Conservation (phyloP, 768 basidiomycete genomes). For the Amanita polypyramis region DNA sequence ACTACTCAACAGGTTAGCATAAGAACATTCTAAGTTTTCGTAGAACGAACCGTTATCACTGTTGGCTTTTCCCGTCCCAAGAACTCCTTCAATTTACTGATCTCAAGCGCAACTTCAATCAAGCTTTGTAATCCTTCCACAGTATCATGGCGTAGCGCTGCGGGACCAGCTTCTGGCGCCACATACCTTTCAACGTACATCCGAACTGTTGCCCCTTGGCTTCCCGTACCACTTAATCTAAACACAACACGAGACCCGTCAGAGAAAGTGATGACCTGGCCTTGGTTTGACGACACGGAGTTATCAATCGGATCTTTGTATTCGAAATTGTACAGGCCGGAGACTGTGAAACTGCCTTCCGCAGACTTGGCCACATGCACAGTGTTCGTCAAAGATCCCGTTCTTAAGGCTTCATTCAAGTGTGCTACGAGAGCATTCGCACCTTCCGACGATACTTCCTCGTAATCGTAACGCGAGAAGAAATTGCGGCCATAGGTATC, state of each 20-base stretch:
- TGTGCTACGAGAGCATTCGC: slow-evolving; percentile 78
- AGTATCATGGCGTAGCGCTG: slow-evolving; percentile 64
- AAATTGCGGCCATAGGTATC: slow-evolving; percentile 90
- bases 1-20: not conserved
- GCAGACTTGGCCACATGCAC: slow-evolving; percentile 59
- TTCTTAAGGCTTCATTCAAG: slow-evolving; percentile 61
- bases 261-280: slow-evolving; percentile 82
- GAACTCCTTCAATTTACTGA: slow-evolving; percentile 80
- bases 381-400: slow-evolving; percentile 57
- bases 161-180: slow-evolving; percentile 52
- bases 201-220: slow-evolving; percentile 91
- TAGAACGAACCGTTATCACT: slow-evolving; percentile 76
- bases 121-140: slow-evolving; percentile 88
- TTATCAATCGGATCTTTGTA: slow-evolving; percentile 99
- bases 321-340: slow-evolving; percentile 75
- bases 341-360: slow-evolving; percentile 64
- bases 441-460: slow-evolving; percentile 88
- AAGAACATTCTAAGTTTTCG: not conserved
- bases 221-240: slow-evolving; percentile 92
- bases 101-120: slow-evolving; percentile 87
- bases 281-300: slow-evolving; percentile 90
- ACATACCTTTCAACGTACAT: slow-evolving; percentile 95
- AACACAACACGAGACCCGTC: slow-evolving; percentile 95
- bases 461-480: slow-evolving; percentile 99
- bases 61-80: slow-evolving; percentile 86